Base-by-base conservation (phyloP, 2,329 filamentous ascomycete genomes). In the Teratosphaeria gauchensis region DNA sequence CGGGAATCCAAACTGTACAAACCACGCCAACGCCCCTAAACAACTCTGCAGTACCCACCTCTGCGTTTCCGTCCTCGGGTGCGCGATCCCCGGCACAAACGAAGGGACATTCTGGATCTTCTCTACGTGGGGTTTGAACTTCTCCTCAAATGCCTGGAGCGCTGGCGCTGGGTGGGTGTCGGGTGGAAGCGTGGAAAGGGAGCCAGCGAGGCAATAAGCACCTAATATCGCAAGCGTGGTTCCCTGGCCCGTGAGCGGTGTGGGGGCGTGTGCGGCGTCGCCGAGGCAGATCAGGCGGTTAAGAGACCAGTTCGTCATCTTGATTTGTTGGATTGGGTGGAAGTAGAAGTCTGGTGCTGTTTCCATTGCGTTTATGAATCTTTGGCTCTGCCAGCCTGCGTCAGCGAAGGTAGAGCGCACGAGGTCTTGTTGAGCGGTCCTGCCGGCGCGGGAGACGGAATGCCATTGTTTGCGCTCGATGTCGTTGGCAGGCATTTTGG, bases 341-440 rank as follows among this genome's bases (percentile, higher is more conserved):
- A 73, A 63, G 60, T 80, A 80, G 62, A 78, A 79, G 57, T 80
- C 74, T 0, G 74, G 64, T 5, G 65, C 56, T 61, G 78, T 58
- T 69, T 84, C 64, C 60, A 71, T 75, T 1, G 65, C 75, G 7
- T 69, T 61, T 0, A 79, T 54, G 14, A 46, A 16, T 11, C 42
- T 11, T 16, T 16, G 12, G 14, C 14, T 19, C 42, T 46, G 42
- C 42, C 42, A 46, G 2, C 42, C 42, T 16, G 42, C 42, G 30
- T 63, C 64, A 6, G 32, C 11, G 56, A 71, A 70, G 4, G 61
- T 60, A 28, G 62, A 35, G 7, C 32, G 52, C 53, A 69, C 3
- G 55, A 56, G 21, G 51, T 31, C 42, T 64, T 61, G 21, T 59
- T 56, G 3, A 53, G 55, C n/a, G 60, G 31, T 30, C 14, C 42